Percentiles rank a stretch among this genome's conserved stretches.
phyloP scores from a whole-genome alignment of 345 rosid genomes.

The Corchorus capsularis region DNA sequence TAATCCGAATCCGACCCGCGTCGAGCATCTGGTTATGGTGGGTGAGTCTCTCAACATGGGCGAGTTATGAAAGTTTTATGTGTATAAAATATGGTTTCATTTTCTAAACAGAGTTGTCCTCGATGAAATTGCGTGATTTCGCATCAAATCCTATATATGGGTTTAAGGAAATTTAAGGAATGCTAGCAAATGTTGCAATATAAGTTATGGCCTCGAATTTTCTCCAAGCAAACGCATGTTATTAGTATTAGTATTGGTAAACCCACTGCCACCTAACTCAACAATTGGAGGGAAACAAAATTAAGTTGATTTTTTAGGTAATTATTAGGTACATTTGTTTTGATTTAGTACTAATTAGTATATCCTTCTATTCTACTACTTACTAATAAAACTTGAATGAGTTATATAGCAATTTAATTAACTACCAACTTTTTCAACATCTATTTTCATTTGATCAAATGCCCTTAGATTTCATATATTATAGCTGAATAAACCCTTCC shows the following conservation, averaged over 20 bases:
- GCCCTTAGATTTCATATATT: too few species aligned
- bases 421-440: neutral
- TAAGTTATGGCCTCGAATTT: too few species aligned
- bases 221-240: neutral
- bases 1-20: too few species aligned
- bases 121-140: neutral
- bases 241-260: neutral
- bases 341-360: neutral
- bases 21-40: too few species aligned
- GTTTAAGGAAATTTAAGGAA: neutral
- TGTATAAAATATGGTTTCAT: too few species aligned
- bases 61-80: too few species aligned
- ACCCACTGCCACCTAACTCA: conserved; percentile 13
- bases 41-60: too few species aligned
- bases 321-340: neutral
- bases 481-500: neutral
- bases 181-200: too few species aligned
- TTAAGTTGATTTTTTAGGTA: neutral
- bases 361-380: too few species aligned
- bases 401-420: too few species aligned
- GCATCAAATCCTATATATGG: neutral
- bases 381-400: too few species aligned
- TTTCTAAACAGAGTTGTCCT: neutral
- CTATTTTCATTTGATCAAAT: neutral
- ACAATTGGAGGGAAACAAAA: neutral